Conservation (phyloP, 306 rosid species). For the Fragaria iinumae region DNA sequence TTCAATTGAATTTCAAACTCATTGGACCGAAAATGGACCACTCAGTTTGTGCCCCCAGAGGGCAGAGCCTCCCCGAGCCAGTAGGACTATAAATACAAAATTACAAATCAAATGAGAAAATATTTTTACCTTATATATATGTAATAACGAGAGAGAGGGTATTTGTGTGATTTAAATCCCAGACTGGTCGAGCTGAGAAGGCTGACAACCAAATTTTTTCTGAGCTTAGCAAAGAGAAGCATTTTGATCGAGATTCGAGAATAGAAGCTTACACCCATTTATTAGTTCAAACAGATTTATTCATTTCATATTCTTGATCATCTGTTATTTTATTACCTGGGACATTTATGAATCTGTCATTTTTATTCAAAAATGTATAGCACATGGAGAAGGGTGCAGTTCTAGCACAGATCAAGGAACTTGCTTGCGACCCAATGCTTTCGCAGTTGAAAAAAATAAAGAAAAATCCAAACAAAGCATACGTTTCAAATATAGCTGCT, state of each 20-base stretch:
- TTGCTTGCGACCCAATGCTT: conserved; percentile 12
- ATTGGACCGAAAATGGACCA: conserved; percentile 8
- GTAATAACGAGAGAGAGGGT: too few species aligned
- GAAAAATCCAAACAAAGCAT: conserved; percentile 10
- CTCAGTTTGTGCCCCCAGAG: background rate
- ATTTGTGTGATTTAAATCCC: too few species aligned
- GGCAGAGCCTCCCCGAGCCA: background rate
- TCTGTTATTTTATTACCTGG: background rate
- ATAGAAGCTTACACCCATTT: conserved; percentile 43
- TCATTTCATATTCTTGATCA: conserved; percentile 1
- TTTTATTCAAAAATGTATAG: conserved; percentile 8
- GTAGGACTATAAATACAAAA: background rate
- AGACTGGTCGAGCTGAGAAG: background rate
- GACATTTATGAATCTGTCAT: conserved; percentile 16
- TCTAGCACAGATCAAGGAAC: conserved; percentile 29
- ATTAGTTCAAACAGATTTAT: conserved; percentile 17
- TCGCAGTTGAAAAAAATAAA: conserved; percentile 3
- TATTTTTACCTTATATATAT: background rate
- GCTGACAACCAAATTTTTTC: conserved; percentile 31
- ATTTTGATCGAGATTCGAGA: conserved; percentile 45
- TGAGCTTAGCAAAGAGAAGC: conserved; percentile 14
- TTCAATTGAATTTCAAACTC: background rate
- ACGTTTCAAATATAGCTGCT: conserved; percentile 29
- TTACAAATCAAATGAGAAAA: background rate
- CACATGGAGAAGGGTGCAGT: conserved; percentile 43